Conservation (phyloP, 495 filamentous ascomycete genomes). For the Podospora comata region DNA sequence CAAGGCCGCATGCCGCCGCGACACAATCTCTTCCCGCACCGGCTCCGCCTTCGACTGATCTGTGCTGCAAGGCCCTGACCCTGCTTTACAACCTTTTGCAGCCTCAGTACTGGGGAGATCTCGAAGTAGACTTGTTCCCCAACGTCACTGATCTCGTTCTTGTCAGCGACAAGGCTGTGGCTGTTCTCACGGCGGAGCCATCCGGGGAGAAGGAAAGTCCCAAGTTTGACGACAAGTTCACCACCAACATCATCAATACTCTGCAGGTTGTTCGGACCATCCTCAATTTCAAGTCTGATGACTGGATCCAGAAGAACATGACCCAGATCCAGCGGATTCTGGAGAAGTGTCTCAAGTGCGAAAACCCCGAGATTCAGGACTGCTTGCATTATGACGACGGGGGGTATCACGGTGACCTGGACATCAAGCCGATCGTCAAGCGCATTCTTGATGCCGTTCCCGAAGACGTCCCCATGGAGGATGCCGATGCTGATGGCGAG, state of each 20-base stretch:
- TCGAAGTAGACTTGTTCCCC: slow-evolving; percentile 86
- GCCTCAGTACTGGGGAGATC: slow-evolving; percentile 84
- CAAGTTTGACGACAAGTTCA: slow-evolving; percentile 61
- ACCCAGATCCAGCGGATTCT: slow-evolving; percentile 77
- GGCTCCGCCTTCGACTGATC: slow-evolving; percentile 59
- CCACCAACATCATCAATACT: slow-evolving; percentile 84
- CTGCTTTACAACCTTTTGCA: slow-evolving; percentile 85
- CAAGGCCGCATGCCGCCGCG: slow-evolving; percentile 57
- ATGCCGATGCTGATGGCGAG: slow-evolving; percentile 83
- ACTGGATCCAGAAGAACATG: slow-evolving; percentile 81
- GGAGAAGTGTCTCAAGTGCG: slow-evolving; percentile 83
- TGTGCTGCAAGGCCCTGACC: slow-evolving; percentile 76
- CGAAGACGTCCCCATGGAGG: slow-evolving; percentile 80
- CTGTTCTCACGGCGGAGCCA: slow-evolving; percentile 67
- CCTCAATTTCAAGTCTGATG: slow-evolving; percentile 76
- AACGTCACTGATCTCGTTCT: slow-evolving; percentile 83
- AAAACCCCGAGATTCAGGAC: slow-evolving; percentile 87
- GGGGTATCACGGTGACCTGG: slow-evolving; percentile 58
- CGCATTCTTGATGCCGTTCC: slow-evolving; percentile 88
- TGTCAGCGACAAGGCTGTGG: slow-evolving; percentile 63
- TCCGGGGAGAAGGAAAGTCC: slow-evolving; percentile 84
- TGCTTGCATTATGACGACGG: slow-evolving; percentile 72
- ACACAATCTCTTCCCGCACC: slow-evolving; percentile 47
- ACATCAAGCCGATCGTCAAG: slow-evolving; percentile 66
- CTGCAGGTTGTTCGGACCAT: slow-evolving; percentile 87